A percentile compares a stretch with the other conserved stretches of the same genome.
Conservation (phyloP, 2,329 filamentous ascomycete species). For the Tolypocladium endophyticum region DNA sequence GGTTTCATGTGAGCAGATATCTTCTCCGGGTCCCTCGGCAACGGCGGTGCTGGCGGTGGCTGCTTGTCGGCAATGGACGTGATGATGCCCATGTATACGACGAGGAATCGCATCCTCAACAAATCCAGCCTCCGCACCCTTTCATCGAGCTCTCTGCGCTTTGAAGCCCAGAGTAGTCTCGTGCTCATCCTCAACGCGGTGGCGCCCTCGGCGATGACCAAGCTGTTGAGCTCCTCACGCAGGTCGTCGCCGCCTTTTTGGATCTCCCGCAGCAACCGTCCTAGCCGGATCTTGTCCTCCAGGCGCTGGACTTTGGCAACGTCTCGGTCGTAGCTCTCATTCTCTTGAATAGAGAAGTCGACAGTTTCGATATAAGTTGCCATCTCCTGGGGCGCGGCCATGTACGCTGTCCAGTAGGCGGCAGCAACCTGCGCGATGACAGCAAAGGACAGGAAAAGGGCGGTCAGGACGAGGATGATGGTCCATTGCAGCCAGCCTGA, state of each 20-base stretch:
- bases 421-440: constrained; percentile 41
- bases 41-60: constrained; percentile 17
- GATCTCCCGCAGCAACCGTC: constrained; percentile 48
- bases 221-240: constrained; percentile 45
- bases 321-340: constrained; percentile 53
- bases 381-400: constrained; percentile 47
- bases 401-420: constrained; percentile 44
- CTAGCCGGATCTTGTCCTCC: constrained; percentile 52
- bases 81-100: constrained; percentile 53
- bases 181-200: constrained; percentile 34
- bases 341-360: constrained; percentile 52
- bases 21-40: constrained; percentile 24
- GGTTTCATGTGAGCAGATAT: constrained; percentile 18
- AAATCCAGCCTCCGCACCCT: constrained; percentile 48
- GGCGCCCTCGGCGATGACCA: constrained; percentile 36
- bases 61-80: constrained; percentile 24
- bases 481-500: constrained; percentile 44
- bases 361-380: constrained; percentile 47
- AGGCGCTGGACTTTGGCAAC: constrained; percentile 45
- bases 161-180: constrained; percentile 47
- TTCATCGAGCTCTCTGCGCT: constrained; percentile 43
- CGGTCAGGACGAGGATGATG: constrained; percentile 46
- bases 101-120: constrained; percentile 53
- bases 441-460: constrained; percentile 43
- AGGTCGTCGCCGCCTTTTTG: constrained; percentile 50